Evolutionary conservation across 768 basidiomycete genomes (phyloP).

Genomic region (Lyophyllum shimeji): DNA sequence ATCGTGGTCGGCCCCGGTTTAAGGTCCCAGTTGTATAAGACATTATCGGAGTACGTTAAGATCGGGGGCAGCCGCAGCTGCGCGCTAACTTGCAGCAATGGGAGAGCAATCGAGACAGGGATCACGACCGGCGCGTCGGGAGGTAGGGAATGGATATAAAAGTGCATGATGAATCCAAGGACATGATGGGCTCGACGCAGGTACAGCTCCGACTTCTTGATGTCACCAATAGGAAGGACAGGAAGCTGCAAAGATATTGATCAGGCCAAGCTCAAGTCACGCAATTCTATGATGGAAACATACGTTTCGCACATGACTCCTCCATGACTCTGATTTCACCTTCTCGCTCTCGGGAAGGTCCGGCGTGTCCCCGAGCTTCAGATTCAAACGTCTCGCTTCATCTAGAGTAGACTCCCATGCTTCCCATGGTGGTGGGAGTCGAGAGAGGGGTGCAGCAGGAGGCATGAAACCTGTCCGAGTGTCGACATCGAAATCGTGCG

Average conservation of each 20-base stretch:
- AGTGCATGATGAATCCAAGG: slow-evolving; percentile 74
- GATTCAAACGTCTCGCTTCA: slow-evolving; percentile 41
- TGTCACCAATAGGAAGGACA: slow-evolving; percentile 43
- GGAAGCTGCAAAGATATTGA: slow-evolving; percentile 45
- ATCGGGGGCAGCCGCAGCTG: slow-evolving; percentile 84
- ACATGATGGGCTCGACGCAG: slow-evolving; percentile 79
- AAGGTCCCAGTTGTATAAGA: slow-evolving; percentile 84
- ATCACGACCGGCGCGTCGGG: slow-evolving; percentile 55
- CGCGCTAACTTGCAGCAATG: slow-evolving; percentile 69
- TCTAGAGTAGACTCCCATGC: slow-evolving; percentile 70
- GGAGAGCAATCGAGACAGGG: slow-evolving; percentile 73
- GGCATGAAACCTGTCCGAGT: slow-evolving; percentile 92
- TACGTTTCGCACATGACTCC: slow-evolving; percentile 50
- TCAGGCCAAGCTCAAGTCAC: neutral
- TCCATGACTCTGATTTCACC: slow-evolving; percentile 50
- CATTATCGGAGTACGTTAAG: slow-evolving; percentile 90
- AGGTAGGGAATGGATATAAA: slow-evolving; percentile 73
- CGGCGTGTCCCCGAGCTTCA: slow-evolving; percentile 64
- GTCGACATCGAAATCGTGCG: slow-evolving; percentile 91
- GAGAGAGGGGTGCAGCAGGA: slow-evolving; percentile 62
- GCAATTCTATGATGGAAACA: slow-evolving; percentile 17
- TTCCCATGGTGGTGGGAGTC: slow-evolving; percentile 64
- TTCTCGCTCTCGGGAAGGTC: slow-evolving; percentile 39
- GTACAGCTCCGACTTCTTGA: slow-evolving; percentile 51
- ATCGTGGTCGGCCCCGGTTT: slow-evolving; percentile 27